phyloP scores from a whole-genome alignment of 768 basidiomycete species.

The Boletus fagicola region DNA sequence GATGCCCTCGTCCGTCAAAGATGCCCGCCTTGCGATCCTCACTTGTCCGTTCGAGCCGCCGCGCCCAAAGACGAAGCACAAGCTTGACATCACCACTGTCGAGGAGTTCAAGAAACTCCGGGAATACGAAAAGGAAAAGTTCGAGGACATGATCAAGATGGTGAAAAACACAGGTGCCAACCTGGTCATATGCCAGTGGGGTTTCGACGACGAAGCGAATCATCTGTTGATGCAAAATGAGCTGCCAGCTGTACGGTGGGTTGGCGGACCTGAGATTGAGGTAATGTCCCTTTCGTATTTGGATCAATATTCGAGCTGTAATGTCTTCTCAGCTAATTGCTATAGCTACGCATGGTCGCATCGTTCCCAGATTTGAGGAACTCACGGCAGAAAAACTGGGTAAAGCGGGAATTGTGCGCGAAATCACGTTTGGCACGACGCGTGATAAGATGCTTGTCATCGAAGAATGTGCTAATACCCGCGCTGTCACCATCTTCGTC shows the following conservation, averaged over 20 bases:
- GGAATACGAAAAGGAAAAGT: conserved; percentile 95
- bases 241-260: conserved; percentile 96
- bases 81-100: conserved; percentile 93
- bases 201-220: conserved; percentile 99
- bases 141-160: conserved; percentile 92
- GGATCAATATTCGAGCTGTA: background rate
- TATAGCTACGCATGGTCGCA: conserved; percentile 96
- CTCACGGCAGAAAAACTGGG: conserved; percentile 89
- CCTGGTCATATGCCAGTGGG: conserved; percentile 99
- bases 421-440: conserved; percentile 95
- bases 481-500: conserved; percentile 96
- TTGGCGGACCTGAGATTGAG: conserved; percentile 99
- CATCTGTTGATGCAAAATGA: conserved; percentile 98
- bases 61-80: conserved; percentile 98
- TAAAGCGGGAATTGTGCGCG: conserved; percentile 88
- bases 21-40: conserved; percentile 93
- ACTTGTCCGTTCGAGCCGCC: conserved; percentile 99
- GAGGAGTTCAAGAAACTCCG: conserved; percentile 96
- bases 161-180: conserved; percentile 98
- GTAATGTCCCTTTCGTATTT: conserved; percentile 36
- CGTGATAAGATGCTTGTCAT: conserved; percentile 99
- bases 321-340: conserved; percentile 73
- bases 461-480: conserved; percentile 95
- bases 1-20: conserved; percentile 86
- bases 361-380: conserved; percentile 98